Evolutionary conservation across 2,329 filamentous ascomycete species (phyloP).

Genomic region (Berkeleyomyces basicola): DNA sequence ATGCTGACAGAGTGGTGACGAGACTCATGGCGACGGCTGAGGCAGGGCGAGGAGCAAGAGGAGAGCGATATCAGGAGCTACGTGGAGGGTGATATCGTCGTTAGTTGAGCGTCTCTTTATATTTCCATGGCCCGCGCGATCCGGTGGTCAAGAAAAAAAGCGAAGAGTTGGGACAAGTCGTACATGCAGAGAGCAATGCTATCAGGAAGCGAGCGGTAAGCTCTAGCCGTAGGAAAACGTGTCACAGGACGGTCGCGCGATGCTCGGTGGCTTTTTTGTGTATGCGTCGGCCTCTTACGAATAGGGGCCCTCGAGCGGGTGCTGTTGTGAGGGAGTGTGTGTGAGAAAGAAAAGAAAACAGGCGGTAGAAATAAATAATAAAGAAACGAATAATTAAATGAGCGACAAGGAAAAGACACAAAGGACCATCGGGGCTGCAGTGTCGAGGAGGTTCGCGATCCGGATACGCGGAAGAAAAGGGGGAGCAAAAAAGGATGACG

Average conservation of each 20-base stretch:
- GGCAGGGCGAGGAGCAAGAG: background rate
- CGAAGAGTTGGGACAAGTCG: background rate
- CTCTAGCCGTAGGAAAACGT: background rate
- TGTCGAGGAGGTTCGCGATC: background rate
- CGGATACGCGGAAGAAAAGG: background rate
- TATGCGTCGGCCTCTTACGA: background rate
- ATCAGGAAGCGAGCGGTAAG: background rate
- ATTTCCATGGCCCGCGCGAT: background rate
- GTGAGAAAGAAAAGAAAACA: background rate
- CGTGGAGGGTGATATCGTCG: background rate
- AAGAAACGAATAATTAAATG: background rate
- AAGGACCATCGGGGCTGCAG: background rate
- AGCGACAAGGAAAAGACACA: background rate
- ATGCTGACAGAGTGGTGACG: slow-evolving; percentile 34
- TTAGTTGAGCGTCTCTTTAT: background rate
- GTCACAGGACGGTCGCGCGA: background rate
- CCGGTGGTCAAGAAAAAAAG: background rate
- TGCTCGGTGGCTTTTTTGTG: background rate
- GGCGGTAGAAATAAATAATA: background rate
- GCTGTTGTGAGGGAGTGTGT: background rate
- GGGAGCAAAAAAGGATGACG: background rate
- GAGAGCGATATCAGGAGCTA: background rate
- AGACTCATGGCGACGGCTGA: slow-evolving; percentile 20
- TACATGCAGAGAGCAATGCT: background rate
- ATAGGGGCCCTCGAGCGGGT: background rate